phyloP scores from a whole-genome alignment of 2,329 filamentous ascomycete species.

The Pseudogymnoascus sp. region DNA sequence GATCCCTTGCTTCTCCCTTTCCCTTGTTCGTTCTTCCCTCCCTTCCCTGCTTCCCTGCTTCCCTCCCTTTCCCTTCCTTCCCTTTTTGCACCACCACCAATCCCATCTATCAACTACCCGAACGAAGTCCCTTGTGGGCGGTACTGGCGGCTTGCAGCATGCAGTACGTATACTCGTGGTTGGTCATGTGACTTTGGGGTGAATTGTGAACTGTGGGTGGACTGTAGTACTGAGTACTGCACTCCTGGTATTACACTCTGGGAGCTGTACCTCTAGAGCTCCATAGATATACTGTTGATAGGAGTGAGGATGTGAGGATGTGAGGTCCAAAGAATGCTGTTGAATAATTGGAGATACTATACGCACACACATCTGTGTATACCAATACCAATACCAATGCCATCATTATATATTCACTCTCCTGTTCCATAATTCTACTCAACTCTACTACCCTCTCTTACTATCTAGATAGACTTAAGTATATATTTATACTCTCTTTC shows the following conservation, averaged over 20 bases:
- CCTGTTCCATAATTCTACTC: background rate
- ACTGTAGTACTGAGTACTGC: background rate
- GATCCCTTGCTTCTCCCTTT: background rate
- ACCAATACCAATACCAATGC: background rate
- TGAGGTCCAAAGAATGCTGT: too few species aligned
- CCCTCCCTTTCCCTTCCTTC: too few species aligned
- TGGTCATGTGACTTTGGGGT: background rate
- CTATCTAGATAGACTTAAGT: too few species aligned
- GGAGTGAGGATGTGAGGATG: too few species aligned
- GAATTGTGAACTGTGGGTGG: background rate
- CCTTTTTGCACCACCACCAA: background rate
- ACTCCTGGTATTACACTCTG: too few species aligned
- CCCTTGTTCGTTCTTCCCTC: too few species aligned
- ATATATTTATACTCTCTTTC: too few species aligned
- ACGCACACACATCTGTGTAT: too few species aligned
- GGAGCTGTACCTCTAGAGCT: background rate
- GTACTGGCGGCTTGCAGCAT: background rate
- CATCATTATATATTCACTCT: background rate
- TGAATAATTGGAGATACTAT: too few species aligned
- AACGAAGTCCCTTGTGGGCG: background rate
- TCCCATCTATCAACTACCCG: too few species aligned
- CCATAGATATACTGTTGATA: background rate
- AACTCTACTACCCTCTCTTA: background rate
- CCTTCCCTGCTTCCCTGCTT: too few species aligned
- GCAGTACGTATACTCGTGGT: background rate